A percentile compares a stretch with the other conserved stretches of the same genome.
These are phyloP conservation scores for Candolleomyces efflorescens DNA, from an alignment of 768 basidiomycete genomes.

Conservation along the genomic window DNA sequence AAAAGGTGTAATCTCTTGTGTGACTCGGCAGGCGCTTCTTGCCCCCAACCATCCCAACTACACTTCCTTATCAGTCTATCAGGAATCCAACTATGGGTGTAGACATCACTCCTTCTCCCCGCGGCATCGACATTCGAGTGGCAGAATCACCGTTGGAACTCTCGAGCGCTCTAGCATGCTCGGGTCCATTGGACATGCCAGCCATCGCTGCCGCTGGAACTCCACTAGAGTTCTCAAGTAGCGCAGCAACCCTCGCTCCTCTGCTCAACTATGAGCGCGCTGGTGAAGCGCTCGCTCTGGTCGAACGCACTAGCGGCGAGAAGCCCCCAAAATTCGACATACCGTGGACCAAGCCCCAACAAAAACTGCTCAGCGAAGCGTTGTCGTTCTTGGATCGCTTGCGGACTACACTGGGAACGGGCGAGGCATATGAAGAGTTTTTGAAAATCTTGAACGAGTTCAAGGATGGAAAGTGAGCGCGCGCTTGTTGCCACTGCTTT, in stretches of 20 bases:
- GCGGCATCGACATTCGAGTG: background rate
- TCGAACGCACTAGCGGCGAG: no score
- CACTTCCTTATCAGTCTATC: no score
- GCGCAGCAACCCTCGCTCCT: no score
- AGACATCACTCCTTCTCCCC: background rate
- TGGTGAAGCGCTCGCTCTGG: no score
- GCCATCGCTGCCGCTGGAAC: no score
- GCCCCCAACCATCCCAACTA: background rate
- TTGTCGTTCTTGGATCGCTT: background rate
- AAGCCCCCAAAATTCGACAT: no score
- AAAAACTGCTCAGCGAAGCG: background rate
- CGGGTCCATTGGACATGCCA: background rate
- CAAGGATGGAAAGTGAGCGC: background rate
- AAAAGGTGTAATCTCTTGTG: background rate
- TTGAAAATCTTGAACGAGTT: background rate
- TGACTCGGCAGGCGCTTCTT: background rate
- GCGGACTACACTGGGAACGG: background rate
- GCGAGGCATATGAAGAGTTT: background rate
- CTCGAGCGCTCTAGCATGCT: background rate
- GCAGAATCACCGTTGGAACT: background rate
- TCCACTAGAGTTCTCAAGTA: no score
- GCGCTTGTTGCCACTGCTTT: background rate
- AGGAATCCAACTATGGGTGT: background rate
- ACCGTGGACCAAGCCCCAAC: background rate
- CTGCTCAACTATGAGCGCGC: no score